These are phyloP conservation scores for Parafenestella ontariensis DNA, from an alignment of 2,329 filamentous ascomycete genomes.

Conservation along the genomic window DNA sequence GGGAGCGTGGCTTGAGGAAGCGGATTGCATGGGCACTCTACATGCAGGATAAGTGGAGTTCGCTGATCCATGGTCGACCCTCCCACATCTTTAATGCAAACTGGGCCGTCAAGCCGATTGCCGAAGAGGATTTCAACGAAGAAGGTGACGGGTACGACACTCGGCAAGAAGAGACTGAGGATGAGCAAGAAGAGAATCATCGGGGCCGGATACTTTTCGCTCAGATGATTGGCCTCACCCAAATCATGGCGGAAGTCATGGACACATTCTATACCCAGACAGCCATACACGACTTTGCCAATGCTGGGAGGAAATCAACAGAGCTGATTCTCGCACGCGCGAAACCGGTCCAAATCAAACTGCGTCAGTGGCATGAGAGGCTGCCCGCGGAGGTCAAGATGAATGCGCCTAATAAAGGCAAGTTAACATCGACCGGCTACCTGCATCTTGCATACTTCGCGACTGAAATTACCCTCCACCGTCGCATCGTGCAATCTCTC, in stretches of 20 bases:
- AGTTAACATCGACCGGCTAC: constrained; percentile 62
- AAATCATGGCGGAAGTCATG: constrained; percentile 79
- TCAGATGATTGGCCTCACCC: constrained; percentile 77
- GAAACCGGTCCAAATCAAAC: constrained; percentile 81
- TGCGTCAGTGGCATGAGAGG: constrained; percentile 81
- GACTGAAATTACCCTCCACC: constrained; percentile 90
- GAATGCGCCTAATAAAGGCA: constrained; percentile 59
- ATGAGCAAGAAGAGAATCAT: constrained; percentile 68
- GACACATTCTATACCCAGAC: constrained; percentile 83
- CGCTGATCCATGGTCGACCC: constrained; percentile 82
- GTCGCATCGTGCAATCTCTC: constrained; percentile 86
- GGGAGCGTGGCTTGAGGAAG: constrained; percentile 86
- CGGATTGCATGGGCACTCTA: constrained; percentile 89
- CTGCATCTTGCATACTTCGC: constrained; percentile 93
- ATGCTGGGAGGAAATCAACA: constrained; percentile 73
- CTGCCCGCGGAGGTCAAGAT: constrained; percentile 71
- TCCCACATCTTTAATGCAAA: constrained; percentile 75
- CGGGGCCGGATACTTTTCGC: constrained; percentile 74
- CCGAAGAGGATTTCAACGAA: constrained; percentile 74
- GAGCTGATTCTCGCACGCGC: constrained; percentile 76
- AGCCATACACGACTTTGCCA: constrained; percentile 72
- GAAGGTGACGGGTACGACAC: constrained; percentile 63
- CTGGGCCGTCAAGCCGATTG: constrained; percentile 78
- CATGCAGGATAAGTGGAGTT: constrained; percentile 94
- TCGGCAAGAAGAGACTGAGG: constrained; percentile 55